Base-by-base conservation (phyloP, 2,329 filamentous ascomycete species). In the Microdochium nivale region DNA sequence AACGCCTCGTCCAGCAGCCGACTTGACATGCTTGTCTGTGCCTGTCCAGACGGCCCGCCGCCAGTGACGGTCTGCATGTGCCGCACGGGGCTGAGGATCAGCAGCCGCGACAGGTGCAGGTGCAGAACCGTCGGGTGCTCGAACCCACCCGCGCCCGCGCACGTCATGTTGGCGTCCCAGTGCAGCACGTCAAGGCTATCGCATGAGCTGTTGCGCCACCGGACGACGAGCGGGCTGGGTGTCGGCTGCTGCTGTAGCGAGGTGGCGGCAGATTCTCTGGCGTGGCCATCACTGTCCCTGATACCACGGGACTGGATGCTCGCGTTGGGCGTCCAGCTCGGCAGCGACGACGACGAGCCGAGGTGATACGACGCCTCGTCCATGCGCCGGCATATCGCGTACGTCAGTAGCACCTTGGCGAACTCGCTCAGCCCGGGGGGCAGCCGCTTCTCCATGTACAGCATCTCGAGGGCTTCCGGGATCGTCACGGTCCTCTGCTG, bases 121-220 rank as follows among this genome's bases (percentile, higher is more conserved):
- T 82, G 77, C 7, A 81, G 60, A 0, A 83, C 69, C 1, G 75
- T 79, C 2, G 76, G 70, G 52, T 80, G 77, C 53, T 82, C 78
- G 5, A 74, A 65, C 0, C 78, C 79, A 1, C 70, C 67, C 1
- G 70, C 64, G 48, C 71, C 70, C 3, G 75, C 74, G 27, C 78
- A 72, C 0, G 70, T 71, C 43, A 70, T 74, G 55, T 80, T 80
- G 2, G 79, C 79, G 19, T 72, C 70, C 79, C 79, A 82, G 57
- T 83, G 78, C 2, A 83, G 66, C 1, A 81, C 71, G 52, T 83
- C 79, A 2, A 83, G 55, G 43, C 68, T 72, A 50, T 76, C 74
- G 43, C 72, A 71, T 16, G 69, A 64, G 3, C 69, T 67, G 44
- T 75, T 75, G 14, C 71, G 65, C 73, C 74, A 77, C 30, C 60